Base-by-base conservation (phyloP, 257 asterid species). In the Scutellaria minor region DNA sequence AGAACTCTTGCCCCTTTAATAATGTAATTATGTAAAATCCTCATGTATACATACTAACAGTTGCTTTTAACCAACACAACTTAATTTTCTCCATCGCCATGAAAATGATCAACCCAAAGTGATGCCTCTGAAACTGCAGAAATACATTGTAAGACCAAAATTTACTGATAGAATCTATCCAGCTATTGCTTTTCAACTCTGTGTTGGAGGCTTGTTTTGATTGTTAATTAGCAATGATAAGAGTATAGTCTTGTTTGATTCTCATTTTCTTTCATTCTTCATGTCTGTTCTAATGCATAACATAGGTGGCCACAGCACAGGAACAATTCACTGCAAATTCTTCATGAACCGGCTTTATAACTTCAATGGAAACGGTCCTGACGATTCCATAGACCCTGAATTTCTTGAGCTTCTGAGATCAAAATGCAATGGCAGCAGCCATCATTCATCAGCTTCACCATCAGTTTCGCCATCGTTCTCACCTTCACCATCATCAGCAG, bases 241-340 rank as follows among this genome's bases (percentile, higher is more conserved):
- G 6, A 54, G 10, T 14, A 15, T 40, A 48, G 39, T 13, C 14
- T 14, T 41, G 53, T 44, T 24, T 24, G 27, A 24, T 2, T 54
- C 14, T 31, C 27, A 51, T 14, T 14, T 14, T 12, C 2, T 46
- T 10, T 7, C 20, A 0, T n/a, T 72, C 50, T 46, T 31, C 37
- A 31, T 31, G 37, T 4, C 4, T 70, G 24, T 41, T 58, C 9
- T 8, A 18, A 53, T 22, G 13, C 24, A 7, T 22, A n/a, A 41
- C 50, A 13, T 50, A 90, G 98, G 95, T 55, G 93, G 89, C 48
- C 97, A 90, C 81, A 93, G 96, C 83, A 86, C 84, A 1, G 98
- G 98, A 70, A 78, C 79, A 60, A 77, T 93, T 47, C 96, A 86
- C 73, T 89, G 97, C 85, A 78, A 75, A 51, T 90, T 90, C 81